These are phyloP conservation scores for Aureobasidium melanogenum DNA, from an alignment of 2,329 filamentous ascomycete genomes.

Conservation along the genomic window DNA sequence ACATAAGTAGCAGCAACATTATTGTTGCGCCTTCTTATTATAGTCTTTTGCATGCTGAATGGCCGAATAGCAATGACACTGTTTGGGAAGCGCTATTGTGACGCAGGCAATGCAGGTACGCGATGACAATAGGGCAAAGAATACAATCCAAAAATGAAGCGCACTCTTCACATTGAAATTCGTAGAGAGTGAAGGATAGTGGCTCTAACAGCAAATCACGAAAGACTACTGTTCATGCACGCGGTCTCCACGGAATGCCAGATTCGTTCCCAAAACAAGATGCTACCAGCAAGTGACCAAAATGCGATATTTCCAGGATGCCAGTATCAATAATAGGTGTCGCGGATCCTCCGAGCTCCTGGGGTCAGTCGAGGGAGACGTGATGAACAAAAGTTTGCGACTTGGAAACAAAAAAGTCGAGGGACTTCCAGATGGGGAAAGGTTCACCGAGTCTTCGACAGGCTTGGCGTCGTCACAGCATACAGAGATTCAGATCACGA, in stretches of 20 bases:
- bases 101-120: neutral
- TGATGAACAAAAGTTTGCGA: constrained; percentile 9
- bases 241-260: neutral
- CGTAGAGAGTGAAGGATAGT: neutral
- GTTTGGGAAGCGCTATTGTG: neutral
- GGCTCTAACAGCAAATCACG: constrained; percentile 3
- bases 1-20: constrained; percentile 9
- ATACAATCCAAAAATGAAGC: neutral
- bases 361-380: neutral
- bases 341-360: neutral
- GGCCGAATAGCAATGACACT: neutral
- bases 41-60: neutral
- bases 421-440: constrained; percentile 1
- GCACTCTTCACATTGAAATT: neutral
- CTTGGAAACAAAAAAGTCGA: constrained; percentile 1
- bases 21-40: constrained; percentile 11
- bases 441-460: neutral
- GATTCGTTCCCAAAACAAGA: neutral
- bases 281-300: neutral
- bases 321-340: neutral
- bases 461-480: constrained; percentile 9
- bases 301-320: neutral
- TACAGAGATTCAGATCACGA: neutral
- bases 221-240: constrained; percentile 11
- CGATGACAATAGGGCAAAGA: neutral